A percentile compares a stretch with the other conserved stretches of the same genome.
Evolutionary conservation across 2,329 filamentous ascomycete species (phyloP).

Genomic region (Cytospora schulzeri): DNA sequence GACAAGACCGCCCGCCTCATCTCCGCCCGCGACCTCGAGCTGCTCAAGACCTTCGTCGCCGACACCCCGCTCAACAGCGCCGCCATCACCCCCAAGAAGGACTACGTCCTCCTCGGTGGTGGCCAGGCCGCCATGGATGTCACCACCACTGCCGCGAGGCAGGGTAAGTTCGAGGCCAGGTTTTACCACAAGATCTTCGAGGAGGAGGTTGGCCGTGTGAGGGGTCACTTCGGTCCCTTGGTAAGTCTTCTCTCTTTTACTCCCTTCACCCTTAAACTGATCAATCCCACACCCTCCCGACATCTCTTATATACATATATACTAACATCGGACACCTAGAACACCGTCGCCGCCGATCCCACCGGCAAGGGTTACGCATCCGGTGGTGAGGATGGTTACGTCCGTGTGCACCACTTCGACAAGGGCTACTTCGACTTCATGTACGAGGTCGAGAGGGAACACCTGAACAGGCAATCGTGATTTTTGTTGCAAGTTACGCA

Average conservation of each 20-base stretch:
- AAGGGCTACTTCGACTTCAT: slow-evolving; percentile 98
- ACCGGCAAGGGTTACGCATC: slow-evolving; percentile 90
- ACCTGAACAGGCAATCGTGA: slow-evolving; percentile 47
- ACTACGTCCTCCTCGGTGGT: slow-evolving; percentile 96
- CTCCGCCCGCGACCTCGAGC: slow-evolving; percentile 80
- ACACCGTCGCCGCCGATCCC: slow-evolving; percentile 93
- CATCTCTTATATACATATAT: no score
- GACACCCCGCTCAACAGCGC: slow-evolving; percentile 98
- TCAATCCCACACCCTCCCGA: no score
- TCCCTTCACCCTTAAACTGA: background rate
- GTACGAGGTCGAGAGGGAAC: slow-evolving; percentile 96
- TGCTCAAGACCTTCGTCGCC: slow-evolving; percentile 88
- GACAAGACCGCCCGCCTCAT: slow-evolving; percentile 97
- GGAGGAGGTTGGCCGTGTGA: slow-evolving; percentile 95
- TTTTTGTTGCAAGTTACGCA: background rate
- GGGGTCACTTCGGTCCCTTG: slow-evolving; percentile 94
- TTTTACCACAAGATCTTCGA: slow-evolving; percentile 99
- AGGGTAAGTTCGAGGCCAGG: slow-evolving; percentile 98
- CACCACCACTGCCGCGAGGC: slow-evolving; percentile 87
- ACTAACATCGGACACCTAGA: slow-evolving; percentile 43
- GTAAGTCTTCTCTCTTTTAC: slow-evolving; percentile 39
- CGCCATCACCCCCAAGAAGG: slow-evolving; percentile 90
- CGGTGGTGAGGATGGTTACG: slow-evolving; percentile 97
- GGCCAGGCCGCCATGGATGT: slow-evolving; percentile 99
- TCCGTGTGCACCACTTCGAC: slow-evolving; percentile 97